A percentile compares a stretch with the other conserved stretches of the same genome.
Evolutionary conservation across 768 basidiomycete species (phyloP).

Genomic region (Serendipita indica): DNA sequence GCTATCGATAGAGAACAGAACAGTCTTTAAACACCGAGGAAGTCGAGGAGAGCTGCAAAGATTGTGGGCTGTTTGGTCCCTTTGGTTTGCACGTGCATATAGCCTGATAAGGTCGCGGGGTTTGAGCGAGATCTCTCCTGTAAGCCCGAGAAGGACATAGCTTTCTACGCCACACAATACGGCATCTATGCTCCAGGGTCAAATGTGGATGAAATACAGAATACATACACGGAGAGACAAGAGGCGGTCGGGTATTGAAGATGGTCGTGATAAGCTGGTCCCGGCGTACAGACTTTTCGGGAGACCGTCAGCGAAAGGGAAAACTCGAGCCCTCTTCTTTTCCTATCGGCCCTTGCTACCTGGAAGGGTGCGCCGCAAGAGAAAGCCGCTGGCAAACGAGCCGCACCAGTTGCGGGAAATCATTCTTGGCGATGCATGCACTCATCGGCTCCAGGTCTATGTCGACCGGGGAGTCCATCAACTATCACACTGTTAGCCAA

Average conservation of each 20-base stretch:
- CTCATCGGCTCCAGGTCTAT: background rate
- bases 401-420: background rate
- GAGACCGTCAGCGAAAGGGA: background rate
- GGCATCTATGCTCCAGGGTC: slow-evolving; percentile 1
- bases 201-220: background rate
- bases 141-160: background rate
- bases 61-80: too few relatives aligned
- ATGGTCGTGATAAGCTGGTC: too few relatives aligned
- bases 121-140: slow-evolving; percentile 1
- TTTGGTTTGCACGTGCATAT: background rate
- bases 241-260: background rate
- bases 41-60: too few relatives aligned
- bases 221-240: background rate
- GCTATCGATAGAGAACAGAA: too few relatives aligned
- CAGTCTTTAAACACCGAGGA: too few relatives aligned
- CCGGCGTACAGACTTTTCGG: background rate
- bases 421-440: background rate
- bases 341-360: background rate
- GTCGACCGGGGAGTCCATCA: background rate
- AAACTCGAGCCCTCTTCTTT: slow-evolving; percentile 1
- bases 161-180: background rate
- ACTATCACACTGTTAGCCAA: background rate
- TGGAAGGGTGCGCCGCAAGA: background rate
- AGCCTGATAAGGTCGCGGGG: background rate
- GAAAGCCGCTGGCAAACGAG: slow-evolving; percentile 3